A percentile compares a stretch with the other conserved stretches of the same genome.
Evolutionary conservation across 192 early-diverging fungal genomes (phyloP).

Genomic region (Rhizophlyctis rosea): DNA sequence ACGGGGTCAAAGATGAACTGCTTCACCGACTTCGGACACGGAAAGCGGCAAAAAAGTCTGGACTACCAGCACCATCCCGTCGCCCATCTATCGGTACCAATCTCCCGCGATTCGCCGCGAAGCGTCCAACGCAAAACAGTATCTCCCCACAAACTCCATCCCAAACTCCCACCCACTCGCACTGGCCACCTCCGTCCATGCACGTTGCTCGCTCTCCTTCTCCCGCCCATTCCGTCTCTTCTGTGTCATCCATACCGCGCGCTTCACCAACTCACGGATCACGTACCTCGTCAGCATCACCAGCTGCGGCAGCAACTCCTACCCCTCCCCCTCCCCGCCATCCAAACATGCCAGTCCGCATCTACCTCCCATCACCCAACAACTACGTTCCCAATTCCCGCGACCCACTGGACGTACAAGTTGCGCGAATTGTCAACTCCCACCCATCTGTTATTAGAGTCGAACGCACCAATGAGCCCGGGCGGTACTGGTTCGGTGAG

Average conservation of each 20-base stretch:
- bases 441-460: constrained; percentile 8
- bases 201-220: neutral
- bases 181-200: neutral
- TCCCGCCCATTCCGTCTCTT: neutral
- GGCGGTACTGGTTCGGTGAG: constrained; percentile 27
- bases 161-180: neutral
- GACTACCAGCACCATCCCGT: too few species aligned
- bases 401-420: constrained; percentile 24
- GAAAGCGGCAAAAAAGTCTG: too few species aligned
- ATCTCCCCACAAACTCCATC: too few species aligned
- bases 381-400: constrained; percentile 10
- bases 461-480: constrained; percentile 4
- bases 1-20: neutral
- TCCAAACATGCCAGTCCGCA: neutral
- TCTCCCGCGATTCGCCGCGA: neutral
- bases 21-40: neutral
- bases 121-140: neutral
- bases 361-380: constrained; percentile 19
- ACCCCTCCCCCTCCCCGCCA: neutral
- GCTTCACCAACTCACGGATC: neutral
- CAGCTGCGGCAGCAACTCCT: neutral
- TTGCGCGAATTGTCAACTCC: constrained; percentile 17
- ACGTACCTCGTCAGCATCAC: neutral
- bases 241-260: neutral
- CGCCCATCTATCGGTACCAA: too few species aligned